Base-by-base conservation (phyloP, 805 yeast genomes). In the Starmerella vaccinii region DNA sequence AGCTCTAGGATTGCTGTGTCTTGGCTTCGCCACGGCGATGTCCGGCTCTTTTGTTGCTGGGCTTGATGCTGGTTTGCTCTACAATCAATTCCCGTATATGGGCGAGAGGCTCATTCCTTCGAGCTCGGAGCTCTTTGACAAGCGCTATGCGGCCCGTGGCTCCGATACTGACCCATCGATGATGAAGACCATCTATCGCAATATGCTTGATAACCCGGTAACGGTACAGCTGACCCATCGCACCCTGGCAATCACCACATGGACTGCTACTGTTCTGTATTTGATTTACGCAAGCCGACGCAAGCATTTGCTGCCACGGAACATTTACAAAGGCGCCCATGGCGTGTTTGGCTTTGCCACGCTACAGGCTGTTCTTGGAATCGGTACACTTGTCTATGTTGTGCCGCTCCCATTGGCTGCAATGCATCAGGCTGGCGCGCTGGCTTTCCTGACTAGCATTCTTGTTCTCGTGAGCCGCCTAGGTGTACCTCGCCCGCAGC, bases 31-130 rank as follows among this genome's bases (percentile, higher is more conserved):
- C 37, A 92, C 99, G 18, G 95, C 97, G 16, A 84, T 92, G 94
- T 78, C 95, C 10, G 99, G 98, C 54, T 97, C 95, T 15, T 79
- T 92, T 74, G 99, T 92, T 41, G 98, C 99, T 15, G 98, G 98
- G 8, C 73, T 92, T 49, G 98, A 92, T 68, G 98, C 99, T 2
- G 98, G 98, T 46, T 72, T 89, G 67, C 88, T 92, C 58, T 92
- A 92, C 68, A 92, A 92, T 67, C 82, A 94, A 4, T 92, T 88
- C 76, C 98, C 99, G 29, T 84, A 82, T 61, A 92, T 92, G 98
- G 97, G 97, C 38, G 68, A 65, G 41, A 45, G 62, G 1, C 86
- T 86, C 46, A 57, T 84, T 34, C 98, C 99, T 9, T 76, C 84
- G 16, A 67, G 63, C n/a, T 69, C 75, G 56, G 99, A 92, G 65